Base-by-base conservation (phyloP, 2,329 filamentous ascomycete species). In the Ceratocystis cacaofunesta region DNA sequence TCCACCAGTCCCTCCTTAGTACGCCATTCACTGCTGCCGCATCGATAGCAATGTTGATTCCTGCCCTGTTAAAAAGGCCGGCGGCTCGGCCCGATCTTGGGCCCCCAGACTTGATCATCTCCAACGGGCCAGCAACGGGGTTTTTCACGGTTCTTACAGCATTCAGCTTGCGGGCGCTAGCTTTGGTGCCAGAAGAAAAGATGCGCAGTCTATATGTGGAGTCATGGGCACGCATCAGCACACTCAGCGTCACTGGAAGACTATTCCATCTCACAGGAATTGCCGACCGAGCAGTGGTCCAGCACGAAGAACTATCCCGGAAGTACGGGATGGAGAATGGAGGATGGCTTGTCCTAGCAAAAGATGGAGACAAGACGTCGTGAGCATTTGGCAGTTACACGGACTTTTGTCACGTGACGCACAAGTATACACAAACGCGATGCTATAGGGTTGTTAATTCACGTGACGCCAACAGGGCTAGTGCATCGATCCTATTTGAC, bases 61-160 rank as follows among this genome's bases (percentile, higher is more conserved):
- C 75, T 0, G 78, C 85, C 1, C 76, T 94, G 52, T 73, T 71
- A 64, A 74, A 67, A 30, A 75, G 68, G n/a, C 72, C 72, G 0
- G 63, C 71, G 63, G 3, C 66, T 65, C 15, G 69, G 70, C 1
- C 64, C 58, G 3, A 67, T 70, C 25, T 71, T 72, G 63, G 73
- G 69, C 17, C 85, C 83, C 67, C 92, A 90, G 0, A 85, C 90
- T 71, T 92, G 1, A 86, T 97, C 64, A 77, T 95, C 64, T 90
- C 88, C 63, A 96, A 97, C 72, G 92, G 92, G 0, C 92, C 92
- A 0, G 92, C 88, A 0, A 96, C 90, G 0, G 90, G 87, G 0
- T 90, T 95, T 68, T 86, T 95, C 44, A 79, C 96, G 61, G 81
- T 79, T 1, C 63, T 83, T 1, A 76, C 77, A 0, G 80, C 78